Base-by-base conservation (phyloP, 2,329 filamentous ascomycete species). In the Penicillium sp. region DNA sequence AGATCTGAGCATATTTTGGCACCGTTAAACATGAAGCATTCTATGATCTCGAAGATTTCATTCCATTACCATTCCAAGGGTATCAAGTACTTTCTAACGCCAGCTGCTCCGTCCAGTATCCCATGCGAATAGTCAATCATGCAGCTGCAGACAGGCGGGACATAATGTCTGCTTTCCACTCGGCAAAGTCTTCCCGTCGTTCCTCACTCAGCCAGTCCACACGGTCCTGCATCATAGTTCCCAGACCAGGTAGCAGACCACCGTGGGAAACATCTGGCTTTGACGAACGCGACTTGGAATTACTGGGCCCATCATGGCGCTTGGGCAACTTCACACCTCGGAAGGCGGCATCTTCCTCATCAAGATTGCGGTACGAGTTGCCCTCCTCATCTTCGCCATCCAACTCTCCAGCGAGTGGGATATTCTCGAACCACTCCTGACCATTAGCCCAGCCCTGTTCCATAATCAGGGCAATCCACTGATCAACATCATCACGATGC, bases 351-450 rank as follows among this genome's bases (percentile, higher is more conserved):
- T 55, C 55, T 37, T 67, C 68, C n/a, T 62, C 59, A 6, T 62
- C 59, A 8, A 65, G 63, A 34, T 57, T 59, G n/a, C 65, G 68
- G 20, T 69, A 67, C 0, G 51, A 60, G n/a, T 42, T 51, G 2
- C 64, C 66, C 22, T 62, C 63, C 2, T 57, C 65, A 8, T 67
- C 64, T 34, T 69, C 66, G 1, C 61, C 64, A 31, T 65, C 60
- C 8, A 68, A 47, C 20, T 64, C 67, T 3, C 59, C 68, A 6
- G 67, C 67, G 51, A 57, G 58, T 6, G 70, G 69, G 35, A 75
- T 74, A 53, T 86, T 81, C 23, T 75, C 69, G 49, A 86, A 87
- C 85, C 85, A 88, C 58, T 87, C 82, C 42, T 77, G 64, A 3
- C 64, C 84, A 75, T 79, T 74, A 14, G 77, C 68, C 72, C 74